Evolutionary conservation across 108 stramenopile species (phyloP).

Genomic region (Poteriospumella lacustris): DNA sequence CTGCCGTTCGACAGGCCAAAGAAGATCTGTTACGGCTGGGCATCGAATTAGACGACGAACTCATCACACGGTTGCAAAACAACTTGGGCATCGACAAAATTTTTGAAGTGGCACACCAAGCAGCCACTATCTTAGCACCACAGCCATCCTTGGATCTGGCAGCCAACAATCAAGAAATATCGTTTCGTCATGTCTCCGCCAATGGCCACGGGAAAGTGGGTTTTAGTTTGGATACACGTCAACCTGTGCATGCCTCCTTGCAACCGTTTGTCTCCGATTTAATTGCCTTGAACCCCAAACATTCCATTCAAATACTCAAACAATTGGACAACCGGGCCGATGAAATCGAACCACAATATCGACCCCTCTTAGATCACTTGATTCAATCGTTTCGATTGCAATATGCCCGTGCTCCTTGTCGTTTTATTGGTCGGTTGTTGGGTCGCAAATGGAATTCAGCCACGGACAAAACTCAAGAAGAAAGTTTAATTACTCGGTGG

Average conservation of each 20-base stretch:
- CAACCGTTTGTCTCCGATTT: neutral
- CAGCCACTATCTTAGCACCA: neutral
- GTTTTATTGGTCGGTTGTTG: neutral
- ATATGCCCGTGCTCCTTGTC: neutral
- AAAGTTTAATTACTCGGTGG: neutral
- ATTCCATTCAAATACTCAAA: neutral
- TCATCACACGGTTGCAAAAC: slow-evolving; percentile 10
- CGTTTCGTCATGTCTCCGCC: neutral
- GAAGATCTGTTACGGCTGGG: neutral
- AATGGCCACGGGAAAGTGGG: no score
- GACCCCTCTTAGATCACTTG: neutral
- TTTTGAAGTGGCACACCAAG: neutral
- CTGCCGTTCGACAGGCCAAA: neutral
- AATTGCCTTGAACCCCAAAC: neutral
- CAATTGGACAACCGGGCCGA: neutral
- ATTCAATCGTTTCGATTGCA: neutral
- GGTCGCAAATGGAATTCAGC: neutral
- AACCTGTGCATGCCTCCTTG: neutral
- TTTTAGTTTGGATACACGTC: neutral
- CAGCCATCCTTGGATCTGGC: neutral
- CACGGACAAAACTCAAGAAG: neutral
- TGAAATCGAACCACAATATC: neutral
- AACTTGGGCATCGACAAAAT: neutral
- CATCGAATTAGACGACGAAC: neutral
- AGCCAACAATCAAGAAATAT: neutral